Evolutionary conservation across 1,139 yeast genomes (phyloP), one percentile per base, ranked within the genome.

Genomic region (Magnusiomyces paraingens): DNA sequence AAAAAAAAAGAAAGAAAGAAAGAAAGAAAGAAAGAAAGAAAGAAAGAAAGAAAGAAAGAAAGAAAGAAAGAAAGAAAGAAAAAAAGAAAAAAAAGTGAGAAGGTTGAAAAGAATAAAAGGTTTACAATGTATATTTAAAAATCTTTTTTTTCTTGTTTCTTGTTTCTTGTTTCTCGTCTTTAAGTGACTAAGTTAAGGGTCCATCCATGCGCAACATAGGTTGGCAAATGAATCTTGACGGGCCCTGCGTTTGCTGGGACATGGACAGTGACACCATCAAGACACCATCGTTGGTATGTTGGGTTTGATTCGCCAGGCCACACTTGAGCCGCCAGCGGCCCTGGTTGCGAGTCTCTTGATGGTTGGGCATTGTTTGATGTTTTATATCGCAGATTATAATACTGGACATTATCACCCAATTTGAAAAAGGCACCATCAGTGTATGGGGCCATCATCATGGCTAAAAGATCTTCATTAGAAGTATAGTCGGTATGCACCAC

Each of bases 371-470:
- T 26, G 32, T 26, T 26, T 26, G 32, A 26, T n/a, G n/a, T n/a
- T 21, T 43, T 20, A 21, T 43, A 43, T 4, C 32, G 4, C 8
- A 46, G 29, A 15, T 18, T 12, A 46, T 20, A 46, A n/a, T 46
- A 46, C 15, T 46, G 49, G 3, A 46, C 49, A 15, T 46, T 22
- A 8, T 18, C 14, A 8, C 49, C 49, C 4, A 46, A 11, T 0
- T 68, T 50, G 1, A 83, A 64, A 63, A 84, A 91, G 1, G 66
- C 67, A 1, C 88, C 88, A 5, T 75, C 63, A 50, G 78, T 70
- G 64, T 87, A 87, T 1, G 80, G 88, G 58, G 76, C 69, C 56
- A 68, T 70, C 80, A 89, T 80, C 17, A 86, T 72, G 11, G 76
- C 75, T 75, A 83, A 70, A 18, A 87, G 75, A 18, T 69, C 67